Evolutionary conservation across 495 filamentous ascomycete species (phyloP), one percentile per base, ranked within the genome.

Genomic region (Trichodelitschia bisporula): DNA sequence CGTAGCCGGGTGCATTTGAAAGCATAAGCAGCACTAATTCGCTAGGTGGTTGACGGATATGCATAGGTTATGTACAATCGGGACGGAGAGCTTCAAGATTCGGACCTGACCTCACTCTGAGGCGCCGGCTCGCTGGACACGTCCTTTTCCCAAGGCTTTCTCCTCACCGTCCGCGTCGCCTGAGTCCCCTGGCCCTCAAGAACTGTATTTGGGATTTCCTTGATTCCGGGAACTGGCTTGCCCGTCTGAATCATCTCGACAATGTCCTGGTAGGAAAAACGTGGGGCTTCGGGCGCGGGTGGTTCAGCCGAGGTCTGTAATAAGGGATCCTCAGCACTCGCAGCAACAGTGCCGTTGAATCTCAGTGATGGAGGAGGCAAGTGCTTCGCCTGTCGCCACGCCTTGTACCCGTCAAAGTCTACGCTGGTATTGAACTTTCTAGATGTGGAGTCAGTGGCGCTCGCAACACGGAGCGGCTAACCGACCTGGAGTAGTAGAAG

Each of bases 201-300:
- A 4, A 93, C 61, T 0, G 69, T 86, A 37, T 78, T 62, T 10
- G 89, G 82, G 38, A 97, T 86, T 36, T 93, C 60, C 38, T 70
- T 69, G 42, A 97, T 89, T 2, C 86, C 86, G 0, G 80, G 77
- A 30, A 97, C 75, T 3, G 72, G 69, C 46, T 80, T 66, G 26
- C 80, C 82, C 13, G 62, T 72, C 3, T 72, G 74, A 38, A 97
- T 78, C 18, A 93, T 66, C 26, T 78, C 80, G 20, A 92, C 70
- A 30, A 97, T 82, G 35, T 84, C 70, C 17, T n/a, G n/a, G n/a
- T n/a, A 76, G 69, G 43, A 97, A 95, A 2, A 72, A 74, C 15
- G 68, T 69, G 3, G 86, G 86, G 46, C n/a, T n/a, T n/a, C n/a
- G n/a, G n/a, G n/a, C n/a, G n/a, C n/a, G n/a, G n/a, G n/a, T n/a